A percentile compares a stretch with the other conserved stretches of the same genome.
Conservation (phyloP, 2,329 filamentous ascomycete genomes). For the Colletotrichum kahawae region DNA sequence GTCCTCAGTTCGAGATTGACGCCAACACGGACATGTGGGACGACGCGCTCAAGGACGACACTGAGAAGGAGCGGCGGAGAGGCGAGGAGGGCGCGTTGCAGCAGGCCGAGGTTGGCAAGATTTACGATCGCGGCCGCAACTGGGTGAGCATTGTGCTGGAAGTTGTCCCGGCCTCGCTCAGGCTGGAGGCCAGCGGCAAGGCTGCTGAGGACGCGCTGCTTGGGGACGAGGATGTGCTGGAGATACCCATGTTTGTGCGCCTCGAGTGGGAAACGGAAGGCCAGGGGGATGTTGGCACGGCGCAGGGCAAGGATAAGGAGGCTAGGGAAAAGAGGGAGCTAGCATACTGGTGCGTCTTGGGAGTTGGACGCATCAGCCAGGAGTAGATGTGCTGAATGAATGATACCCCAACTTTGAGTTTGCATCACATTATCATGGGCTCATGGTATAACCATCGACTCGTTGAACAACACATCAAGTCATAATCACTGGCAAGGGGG, state of each 20-base stretch:
- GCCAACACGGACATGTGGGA: conserved; percentile 90
- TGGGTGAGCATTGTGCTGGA: conserved; percentile 96
- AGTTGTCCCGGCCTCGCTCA: conserved; percentile 71
- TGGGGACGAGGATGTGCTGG: conserved; percentile 70
- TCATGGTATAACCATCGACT: not conserved
- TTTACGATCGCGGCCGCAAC: conserved; percentile 94
- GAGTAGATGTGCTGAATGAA: conserved; percentile 33
- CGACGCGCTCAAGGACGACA: conserved; percentile 75
- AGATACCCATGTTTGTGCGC: conserved; percentile 93
- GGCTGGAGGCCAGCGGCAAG: conserved; percentile 36
- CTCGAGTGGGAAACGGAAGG: conserved; percentile 86
- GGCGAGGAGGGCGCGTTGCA: conserved; percentile 50
- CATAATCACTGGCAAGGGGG: not conserved
- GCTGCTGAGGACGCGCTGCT: conserved; percentile 40
- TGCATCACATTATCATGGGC: not conserved
- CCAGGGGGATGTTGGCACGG: conserved; percentile 66
- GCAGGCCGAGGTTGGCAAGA: conserved; percentile 85
- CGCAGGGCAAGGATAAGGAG: conserved; percentile 58
- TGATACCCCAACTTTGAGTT: conserved; percentile 43
- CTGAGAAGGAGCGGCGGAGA: conserved; percentile 40
- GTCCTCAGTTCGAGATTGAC: conserved; percentile 91
- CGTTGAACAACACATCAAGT: not conserved
- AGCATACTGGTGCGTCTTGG: conserved; percentile 94
- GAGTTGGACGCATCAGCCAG: conserved; percentile 78
- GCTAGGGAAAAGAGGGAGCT: conserved; percentile 82